Conservation (phyloP, 306 rosid species). For the Prunus kanzakura region DNA sequence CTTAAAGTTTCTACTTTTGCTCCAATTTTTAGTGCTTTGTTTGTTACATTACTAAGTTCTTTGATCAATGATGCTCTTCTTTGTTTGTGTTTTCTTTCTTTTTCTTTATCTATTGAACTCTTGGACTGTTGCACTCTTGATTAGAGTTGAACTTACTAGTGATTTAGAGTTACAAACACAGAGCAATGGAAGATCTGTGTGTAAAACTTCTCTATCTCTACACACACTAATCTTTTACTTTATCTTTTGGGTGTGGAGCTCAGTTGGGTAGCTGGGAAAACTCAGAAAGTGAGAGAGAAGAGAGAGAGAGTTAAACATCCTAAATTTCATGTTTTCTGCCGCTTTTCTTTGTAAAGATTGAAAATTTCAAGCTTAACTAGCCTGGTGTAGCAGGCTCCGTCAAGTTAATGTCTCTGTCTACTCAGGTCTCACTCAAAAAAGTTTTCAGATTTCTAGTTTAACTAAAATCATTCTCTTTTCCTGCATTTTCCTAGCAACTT, state of each 20-base stretch:
- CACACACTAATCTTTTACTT: neutral
- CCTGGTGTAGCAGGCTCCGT: too few relatives aligned
- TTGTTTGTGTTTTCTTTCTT: neutral
- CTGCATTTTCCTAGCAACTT: neutral
- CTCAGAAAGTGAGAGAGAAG: neutral
- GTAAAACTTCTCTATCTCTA: neutral
- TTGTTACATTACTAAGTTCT: neutral
- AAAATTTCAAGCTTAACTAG: neutral
- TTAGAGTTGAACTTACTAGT: neutral
- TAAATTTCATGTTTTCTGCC: neutral
- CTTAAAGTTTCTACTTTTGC: neutral
- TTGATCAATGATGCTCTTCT: neutral
- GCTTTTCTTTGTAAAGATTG: neutral
- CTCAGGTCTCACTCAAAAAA: neutral
- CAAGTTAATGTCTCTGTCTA: too few relatives aligned
- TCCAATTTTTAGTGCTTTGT: neutral
- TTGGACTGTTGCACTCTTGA: neutral
- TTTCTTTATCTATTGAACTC: neutral
- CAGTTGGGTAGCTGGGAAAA: neutral
- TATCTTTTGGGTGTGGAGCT: neutral
- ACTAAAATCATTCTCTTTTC: neutral
- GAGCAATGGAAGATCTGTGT: neutral
- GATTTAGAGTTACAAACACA: neutral
- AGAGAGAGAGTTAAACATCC: neutral
- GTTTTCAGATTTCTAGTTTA: neutral